Base-by-base conservation (phyloP, 352 stramenopile genomes). In the Globisporangium rhizosaccharum region DNA sequence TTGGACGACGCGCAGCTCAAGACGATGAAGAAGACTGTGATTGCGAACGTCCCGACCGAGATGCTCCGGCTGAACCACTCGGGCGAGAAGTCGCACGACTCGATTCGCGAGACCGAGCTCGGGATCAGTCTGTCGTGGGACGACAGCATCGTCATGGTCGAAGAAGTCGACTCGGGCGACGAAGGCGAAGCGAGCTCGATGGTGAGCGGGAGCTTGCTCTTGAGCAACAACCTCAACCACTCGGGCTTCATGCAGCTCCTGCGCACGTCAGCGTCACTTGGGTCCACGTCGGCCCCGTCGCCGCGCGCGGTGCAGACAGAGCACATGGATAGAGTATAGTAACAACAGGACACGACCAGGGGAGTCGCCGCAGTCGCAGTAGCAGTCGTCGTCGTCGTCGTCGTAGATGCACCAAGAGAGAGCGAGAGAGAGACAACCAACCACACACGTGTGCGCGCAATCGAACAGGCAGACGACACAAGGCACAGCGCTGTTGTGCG, bases 71-170 rank as follows among this genome's bases (percentile, higher is more conserved):
- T 92, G 23, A 75, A 66, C 36, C 74, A 84, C 41, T 79, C 74
- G 20, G 75, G 76, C 20, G 82, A 92, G 59, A 73, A 76, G 23
- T 72, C 79, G 42, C 82, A 87, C 49, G 79, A 91, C 50, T 91
- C 82, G 36, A 94, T 94, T 62, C 82, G 85, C 48, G 82, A 94
- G 61, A 94, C 85, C 10, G 85, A 94, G 60, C 71, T 85, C 11
- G 80, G 85, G 47, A 73, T 86, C 25, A 77, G 73, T n/a, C 50
- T 82, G 11, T 87, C 78, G 25, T 89, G 78, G 78, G 75, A 90
- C 59, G 82, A 92, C 36, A 80, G 68, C 39, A 86, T 92, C 58
- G 74, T 85, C 55, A 79, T 92, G 37, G 82, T 87, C 20, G 82
- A 92, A 48, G 71, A 79, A n/a, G 56, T 65, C 11, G 79, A 87